These are phyloP conservation scores for Truncatella angustata DNA, from an alignment of 2,329 filamentous ascomycete species.

Conservation along the genomic window DNA sequence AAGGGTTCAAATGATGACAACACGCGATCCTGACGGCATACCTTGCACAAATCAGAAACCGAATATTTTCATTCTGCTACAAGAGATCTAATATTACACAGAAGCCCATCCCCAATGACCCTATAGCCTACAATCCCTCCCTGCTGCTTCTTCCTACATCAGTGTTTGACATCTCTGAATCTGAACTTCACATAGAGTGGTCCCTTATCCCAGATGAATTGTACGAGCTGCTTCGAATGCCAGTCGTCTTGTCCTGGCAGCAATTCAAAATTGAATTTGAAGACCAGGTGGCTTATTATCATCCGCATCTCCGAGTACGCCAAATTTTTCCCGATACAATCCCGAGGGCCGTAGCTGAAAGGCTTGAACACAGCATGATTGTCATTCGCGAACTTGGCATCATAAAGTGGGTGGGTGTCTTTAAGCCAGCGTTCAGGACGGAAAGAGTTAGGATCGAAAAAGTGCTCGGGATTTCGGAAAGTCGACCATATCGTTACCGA, in stretches of 20 bases:
- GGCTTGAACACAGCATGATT: conserved; percentile 14
- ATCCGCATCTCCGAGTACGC: conserved; percentile 35
- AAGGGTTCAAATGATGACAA: no score
- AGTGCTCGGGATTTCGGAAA: conserved; percentile 38
- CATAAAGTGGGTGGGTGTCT: conserved; percentile 11
- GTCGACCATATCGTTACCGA: conserved; percentile 42
- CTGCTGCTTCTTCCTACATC: no score
- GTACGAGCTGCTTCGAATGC: not conserved
- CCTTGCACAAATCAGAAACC: no score
- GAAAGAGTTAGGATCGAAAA: conserved; percentile 35
- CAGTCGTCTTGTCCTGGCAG: conserved; percentile 16
- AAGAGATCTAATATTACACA: no score
- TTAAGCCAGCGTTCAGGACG: conserved; percentile 17
- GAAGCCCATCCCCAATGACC: no score
- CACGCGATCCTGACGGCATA: no score
- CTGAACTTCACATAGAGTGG: conserved; percentile 2
- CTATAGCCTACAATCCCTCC: no score
- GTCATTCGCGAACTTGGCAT: conserved; percentile 13
- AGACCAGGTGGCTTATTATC: conserved; percentile 32
- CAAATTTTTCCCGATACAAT: conserved; percentile 21
- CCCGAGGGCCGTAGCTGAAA: conserved; percentile 17
- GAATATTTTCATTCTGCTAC: no score
- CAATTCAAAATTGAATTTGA: conserved; percentile 32
- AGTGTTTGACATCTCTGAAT: no score
- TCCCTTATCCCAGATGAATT: conserved; percentile 5